phyloP scores from a whole-genome alignment of 306 rosid species.

The Vigna nakashimae region DNA sequence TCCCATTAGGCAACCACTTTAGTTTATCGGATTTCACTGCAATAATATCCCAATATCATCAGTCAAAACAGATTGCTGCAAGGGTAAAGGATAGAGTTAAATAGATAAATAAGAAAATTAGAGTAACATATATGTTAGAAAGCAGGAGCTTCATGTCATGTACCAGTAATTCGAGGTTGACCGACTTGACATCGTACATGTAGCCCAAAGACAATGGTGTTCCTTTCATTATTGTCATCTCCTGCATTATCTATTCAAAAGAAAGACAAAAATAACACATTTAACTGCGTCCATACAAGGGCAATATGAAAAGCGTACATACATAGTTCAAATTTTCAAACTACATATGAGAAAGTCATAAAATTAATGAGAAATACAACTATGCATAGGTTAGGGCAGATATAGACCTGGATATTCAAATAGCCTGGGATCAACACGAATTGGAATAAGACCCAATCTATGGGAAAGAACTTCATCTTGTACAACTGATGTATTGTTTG shows the following conservation, averaged over 20 bases:
- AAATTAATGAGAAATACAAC: slow-evolving; percentile 32
- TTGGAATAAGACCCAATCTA: slow-evolving; percentile 93
- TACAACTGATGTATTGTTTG: slow-evolving; percentile 81
- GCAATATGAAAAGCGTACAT: slow-evolving; percentile 8
- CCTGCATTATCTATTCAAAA: slow-evolving; percentile 57
- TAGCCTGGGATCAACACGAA: slow-evolving; percentile 84
- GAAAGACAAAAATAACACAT: slow-evolving; percentile 21
- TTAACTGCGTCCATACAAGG: slow-evolving; percentile 8
- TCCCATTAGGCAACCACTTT: slow-evolving; percentile 89
- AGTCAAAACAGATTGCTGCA: slow-evolving; percentile 1
- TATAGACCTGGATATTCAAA: slow-evolving; percentile 84
- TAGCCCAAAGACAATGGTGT: slow-evolving; percentile 87
- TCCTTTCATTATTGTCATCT: slow-evolving; percentile 75
- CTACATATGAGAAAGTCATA: slow-evolving; percentile 29
- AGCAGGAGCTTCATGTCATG: slow-evolving; percentile 27
- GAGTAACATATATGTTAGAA: slow-evolving; percentile 16
- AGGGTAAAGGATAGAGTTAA: not conserved
- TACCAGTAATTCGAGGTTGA: slow-evolving; percentile 70
- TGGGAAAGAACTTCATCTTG: slow-evolving; percentile 98
- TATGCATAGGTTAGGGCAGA: not conserved
- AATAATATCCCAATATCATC: slow-evolving; percentile 44
- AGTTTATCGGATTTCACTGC: slow-evolving; percentile 78
- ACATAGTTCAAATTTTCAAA: slow-evolving; percentile 19
- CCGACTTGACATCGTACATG: slow-evolving; percentile 61
- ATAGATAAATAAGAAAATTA: not conserved